A percentile compares a stretch with the other conserved stretches of the same genome.
phyloP scores from a whole-genome alignment of 495 filamentous ascomycete species.

The Hypoxylon intermedium region DNA sequence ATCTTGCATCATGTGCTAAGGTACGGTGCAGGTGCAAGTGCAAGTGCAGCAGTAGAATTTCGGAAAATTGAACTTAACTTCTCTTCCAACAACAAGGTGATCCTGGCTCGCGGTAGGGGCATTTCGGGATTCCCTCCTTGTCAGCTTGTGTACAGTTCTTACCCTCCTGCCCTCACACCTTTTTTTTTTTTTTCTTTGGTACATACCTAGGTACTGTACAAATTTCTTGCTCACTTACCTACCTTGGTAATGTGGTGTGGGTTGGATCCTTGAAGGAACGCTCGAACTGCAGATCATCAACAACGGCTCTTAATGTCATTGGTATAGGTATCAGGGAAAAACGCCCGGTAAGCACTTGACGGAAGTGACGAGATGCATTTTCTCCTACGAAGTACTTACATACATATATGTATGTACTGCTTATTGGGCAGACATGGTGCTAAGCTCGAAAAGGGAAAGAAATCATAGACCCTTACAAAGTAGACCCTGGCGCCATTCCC shows the following conservation, averaged over 20 bases:
- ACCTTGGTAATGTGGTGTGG: constrained; percentile 18
- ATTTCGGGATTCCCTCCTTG: background rate
- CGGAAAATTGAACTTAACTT: background rate
- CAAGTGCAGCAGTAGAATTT: background rate
- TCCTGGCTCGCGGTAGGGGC: background rate
- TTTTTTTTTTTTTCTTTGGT: background rate
- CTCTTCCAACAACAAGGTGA: background rate
- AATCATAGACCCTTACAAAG: constrained; percentile 1
- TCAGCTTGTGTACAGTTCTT: background rate
- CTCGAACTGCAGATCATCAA: background rate
- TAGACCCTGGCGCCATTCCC: too few relatives aligned
- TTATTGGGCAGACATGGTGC: background rate
- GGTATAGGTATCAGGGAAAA: background rate
- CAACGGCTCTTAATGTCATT: constrained; percentile 3
- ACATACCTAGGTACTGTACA: background rate
- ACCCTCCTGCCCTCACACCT: background rate
- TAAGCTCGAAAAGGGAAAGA: background rate
- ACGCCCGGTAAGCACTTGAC: background rate
- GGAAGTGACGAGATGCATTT: background rate
- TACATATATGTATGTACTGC: background rate
- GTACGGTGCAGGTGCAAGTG: too few relatives aligned
- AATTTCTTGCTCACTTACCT: background rate
- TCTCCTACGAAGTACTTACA: background rate
- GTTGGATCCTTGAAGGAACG: background rate
- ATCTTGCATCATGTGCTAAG: background rate